Base-by-base conservation (phyloP, 495 filamentous ascomycete species). In the Podospora sp. region DNA sequence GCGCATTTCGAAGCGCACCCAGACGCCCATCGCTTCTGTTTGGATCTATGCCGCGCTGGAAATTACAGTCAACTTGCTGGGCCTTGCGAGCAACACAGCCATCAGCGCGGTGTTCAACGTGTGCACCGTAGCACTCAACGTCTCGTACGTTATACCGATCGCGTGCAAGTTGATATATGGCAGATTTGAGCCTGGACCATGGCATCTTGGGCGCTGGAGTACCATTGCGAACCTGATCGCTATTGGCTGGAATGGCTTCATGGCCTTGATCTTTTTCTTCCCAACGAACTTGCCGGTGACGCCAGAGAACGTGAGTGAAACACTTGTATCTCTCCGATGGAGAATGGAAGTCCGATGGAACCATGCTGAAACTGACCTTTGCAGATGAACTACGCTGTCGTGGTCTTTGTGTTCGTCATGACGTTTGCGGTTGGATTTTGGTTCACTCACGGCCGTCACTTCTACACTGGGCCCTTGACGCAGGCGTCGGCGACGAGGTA, bases 31-130 rank as follows among this genome's bases (percentile, higher is more conserved):
- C 16, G 82, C 85, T 12, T 86, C 87, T 4, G 86, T 89, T 0
- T 89, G 87, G 87, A 73, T 87, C 55, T 87, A 83, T 29, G 79
- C 83, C 46, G 78, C 82, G 35, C 82, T 81, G 35, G 87, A 81
- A 71, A 83, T 90, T 57, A 76, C 76, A 5, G 88, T 90, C 72
- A 89, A 88, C 70, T 73, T 89, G 69, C 85, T 90, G 68, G 87
- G 82, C n/a, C 76, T 90, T 21, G 86, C 85, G 21, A 87, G 83
- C 18, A 85, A 87, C 63, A 84, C 81, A 60, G 86, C 88, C 60
- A 89, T 90, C 57, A 65, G 75, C 9, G 88, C 85, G 63, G 84
- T 90, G 12, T 90, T 90, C 78, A 89, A 88, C 64, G 77, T 89
- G 12, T 87, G 84, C 65, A 82, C 87, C 21, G 88, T 89, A 57